Percentiles rank a stretch among this genome's conserved stretches.
Conservation (phyloP, 192 early-diverging fungal species). For the Rhizophagus clarus region DNA sequence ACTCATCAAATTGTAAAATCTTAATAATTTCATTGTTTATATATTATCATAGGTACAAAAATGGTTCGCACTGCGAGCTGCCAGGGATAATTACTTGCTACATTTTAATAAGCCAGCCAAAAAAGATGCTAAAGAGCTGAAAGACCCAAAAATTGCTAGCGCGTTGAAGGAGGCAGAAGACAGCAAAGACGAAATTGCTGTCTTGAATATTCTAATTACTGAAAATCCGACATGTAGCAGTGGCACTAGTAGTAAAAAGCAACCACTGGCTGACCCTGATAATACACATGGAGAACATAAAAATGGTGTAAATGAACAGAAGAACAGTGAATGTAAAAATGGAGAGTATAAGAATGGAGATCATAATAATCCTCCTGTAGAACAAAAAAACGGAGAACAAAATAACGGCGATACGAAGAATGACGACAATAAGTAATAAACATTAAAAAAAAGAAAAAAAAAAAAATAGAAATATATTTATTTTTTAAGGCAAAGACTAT, state of each 20-base stretch:
- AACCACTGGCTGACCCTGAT: background rate
- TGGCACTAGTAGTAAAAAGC: background rate
- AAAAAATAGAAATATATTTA: too few relatives aligned
- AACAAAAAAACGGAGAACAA: background rate
- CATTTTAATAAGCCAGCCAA: constrained; percentile 17
- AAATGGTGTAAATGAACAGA: background rate
- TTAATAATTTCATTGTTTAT: background rate
- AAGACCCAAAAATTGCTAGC: background rate
- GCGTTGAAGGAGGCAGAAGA: constrained; percentile 8
- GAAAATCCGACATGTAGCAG: constrained; percentile 19
- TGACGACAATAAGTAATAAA: background rate
- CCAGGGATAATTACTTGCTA: background rate
- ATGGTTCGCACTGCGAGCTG: constrained; percentile 8
- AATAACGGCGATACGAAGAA: background rate
- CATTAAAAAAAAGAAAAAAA: too few relatives aligned
- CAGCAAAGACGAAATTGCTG: constrained; percentile 3
- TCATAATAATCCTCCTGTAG: background rate
- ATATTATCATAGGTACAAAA: background rate
- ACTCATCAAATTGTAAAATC: too few relatives aligned
- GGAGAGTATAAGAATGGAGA: background rate
- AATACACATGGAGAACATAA: background rate
- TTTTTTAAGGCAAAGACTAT: too few relatives aligned
- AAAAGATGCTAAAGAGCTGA: constrained; percentile 10
- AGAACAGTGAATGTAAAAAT: background rate
- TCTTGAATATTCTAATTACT: constrained; percentile 4